Evolutionary conservation across 139 green algal genomes (phyloP).

Genomic region (Chlorella sp.): DNA sequence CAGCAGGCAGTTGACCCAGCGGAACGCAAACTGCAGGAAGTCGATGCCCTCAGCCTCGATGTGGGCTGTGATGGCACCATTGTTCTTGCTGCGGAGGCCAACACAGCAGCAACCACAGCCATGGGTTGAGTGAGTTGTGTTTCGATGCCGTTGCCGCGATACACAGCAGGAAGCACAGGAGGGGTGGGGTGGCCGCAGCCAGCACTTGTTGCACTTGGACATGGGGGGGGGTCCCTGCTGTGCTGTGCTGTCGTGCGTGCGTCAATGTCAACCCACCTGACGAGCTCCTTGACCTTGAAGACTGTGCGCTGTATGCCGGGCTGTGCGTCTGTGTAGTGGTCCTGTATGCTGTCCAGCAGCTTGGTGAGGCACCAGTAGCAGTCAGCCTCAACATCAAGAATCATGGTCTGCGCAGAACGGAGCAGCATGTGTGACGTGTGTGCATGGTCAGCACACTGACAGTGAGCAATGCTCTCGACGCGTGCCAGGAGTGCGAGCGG

Average conservation of each 20-base stretch:
- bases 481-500: no score
- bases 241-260: no score
- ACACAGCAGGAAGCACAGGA: no score
- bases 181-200: no score
- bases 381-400: constrained; percentile 88
- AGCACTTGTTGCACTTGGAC: no score
- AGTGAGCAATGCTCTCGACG: no score
- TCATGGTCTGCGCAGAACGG: constrained; percentile 27
- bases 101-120: no score
- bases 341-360: constrained; percentile 84
- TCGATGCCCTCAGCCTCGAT: constrained; percentile 81
- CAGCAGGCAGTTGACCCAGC: constrained; percentile 97
- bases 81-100: constrained; percentile 35
- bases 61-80: constrained; percentile 27
- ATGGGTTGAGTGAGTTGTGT: no score
- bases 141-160: no score
- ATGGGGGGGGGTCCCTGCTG: no score
- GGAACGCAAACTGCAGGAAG: constrained; percentile 96
- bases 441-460: no score
- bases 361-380: constrained; percentile 95
- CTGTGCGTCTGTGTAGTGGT: constrained; percentile 97
- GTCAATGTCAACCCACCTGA: constrained; percentile 37
- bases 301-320: constrained; percentile 92
- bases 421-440: no score
- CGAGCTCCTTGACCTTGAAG: constrained; percentile 80